Evolutionary conservation across 257 asterid genomes (phyloP), one percentile per base, ranked within the genome.

Genomic region (Datura wrightii): DNA sequence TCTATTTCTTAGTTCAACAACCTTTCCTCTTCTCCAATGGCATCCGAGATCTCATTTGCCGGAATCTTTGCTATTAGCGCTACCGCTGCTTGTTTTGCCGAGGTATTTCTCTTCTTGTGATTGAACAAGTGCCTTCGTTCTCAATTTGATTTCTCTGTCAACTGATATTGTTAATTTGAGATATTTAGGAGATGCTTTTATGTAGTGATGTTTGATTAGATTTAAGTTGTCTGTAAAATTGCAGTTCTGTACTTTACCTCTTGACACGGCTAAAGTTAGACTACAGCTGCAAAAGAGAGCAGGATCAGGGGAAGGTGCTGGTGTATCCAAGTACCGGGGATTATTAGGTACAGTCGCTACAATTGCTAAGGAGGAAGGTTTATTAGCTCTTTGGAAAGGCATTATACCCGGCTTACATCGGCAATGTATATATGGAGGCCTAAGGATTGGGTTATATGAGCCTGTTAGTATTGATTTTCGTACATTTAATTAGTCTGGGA

Each of bases 201-300:
- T 24, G 31, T 24, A 24, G 37, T 13, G 58, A 41, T 19, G 10
- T 13, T 59, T 59, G 86, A 85, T 63, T 85, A 36, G 36, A 55
- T 83, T 10, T 83, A 36, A 60, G 71, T 86, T 50, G 52, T 72
- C 63, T 85, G 15, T 71, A n/a, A 44, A 42, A 11, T 81, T 79
- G 94, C 94, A 94, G 99, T 85, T 92, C 58, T 94, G 95, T 91
- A 95, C 99, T 58, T 88, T 95, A 83, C 99, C 99, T 56, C 88
- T 95, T 76, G 99, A 95, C 86, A 91, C 88, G 42, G 97, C 99
- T 50, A 95, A 95, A 93, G 98, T 95, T 70, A 90, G 98, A 93
- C 95, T 95, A 83, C 99, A 95, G 88, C 92, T 95, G 76, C 97
- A 95, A 89, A 95, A 94, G 92, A 92, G 90, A 86, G 89, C 91